phyloP scores from a whole-genome alignment of 768 basidiomycete species.

The Suillus placidus region DNA sequence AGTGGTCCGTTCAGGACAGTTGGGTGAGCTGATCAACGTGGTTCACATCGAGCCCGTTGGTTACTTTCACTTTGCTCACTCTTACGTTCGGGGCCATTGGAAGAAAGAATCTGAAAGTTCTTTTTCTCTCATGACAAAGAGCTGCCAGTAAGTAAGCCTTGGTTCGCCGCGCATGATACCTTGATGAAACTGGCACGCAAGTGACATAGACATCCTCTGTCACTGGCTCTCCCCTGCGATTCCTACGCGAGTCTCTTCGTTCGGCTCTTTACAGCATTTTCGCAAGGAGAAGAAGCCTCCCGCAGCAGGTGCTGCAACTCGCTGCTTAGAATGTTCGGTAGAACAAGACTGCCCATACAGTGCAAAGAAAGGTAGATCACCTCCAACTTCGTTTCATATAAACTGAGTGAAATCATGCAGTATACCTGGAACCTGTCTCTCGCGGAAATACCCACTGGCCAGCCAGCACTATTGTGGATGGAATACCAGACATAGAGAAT shows the following conservation, averaged over 20 bases:
- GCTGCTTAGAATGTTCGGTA: conserved; percentile 77
- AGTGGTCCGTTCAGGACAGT: conserved; percentile 65
- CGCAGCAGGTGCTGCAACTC: conserved; percentile 63
- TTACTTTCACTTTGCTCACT: conserved; percentile 88
- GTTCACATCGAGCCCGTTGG: conserved; percentile 88
- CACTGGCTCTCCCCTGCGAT: conserved; percentile 70
- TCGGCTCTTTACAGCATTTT: conserved; percentile 86
- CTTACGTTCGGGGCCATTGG: conserved; percentile 88
- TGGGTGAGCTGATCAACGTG: conserved; percentile 81
- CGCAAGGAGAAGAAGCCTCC: conserved; percentile 70
- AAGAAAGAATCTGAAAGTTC: conserved; percentile 64
- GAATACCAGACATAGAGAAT: conserved; percentile 85
- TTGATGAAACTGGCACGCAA: conserved; percentile 31
- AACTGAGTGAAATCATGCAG: conserved; percentile 41
- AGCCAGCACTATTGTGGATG: conserved; percentile 68
- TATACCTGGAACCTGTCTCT: conserved; percentile 78
- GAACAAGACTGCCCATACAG: conserved; percentile 82
- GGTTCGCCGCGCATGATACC: conserved; percentile 3
- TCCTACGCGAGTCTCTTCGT: conserved; percentile 76
- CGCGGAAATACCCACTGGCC: conserved; percentile 61
- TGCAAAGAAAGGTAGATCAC: conserved; percentile 73
- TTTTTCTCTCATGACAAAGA: conserved; percentile 88
- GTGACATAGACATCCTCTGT: conserved; percentile 85
- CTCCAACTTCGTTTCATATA: neutral
- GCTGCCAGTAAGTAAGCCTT: conserved; percentile 75